Base-by-base conservation (phyloP, 2,329 filamentous ascomycete genomes). In the Aspergillus tubingensis region DNA sequence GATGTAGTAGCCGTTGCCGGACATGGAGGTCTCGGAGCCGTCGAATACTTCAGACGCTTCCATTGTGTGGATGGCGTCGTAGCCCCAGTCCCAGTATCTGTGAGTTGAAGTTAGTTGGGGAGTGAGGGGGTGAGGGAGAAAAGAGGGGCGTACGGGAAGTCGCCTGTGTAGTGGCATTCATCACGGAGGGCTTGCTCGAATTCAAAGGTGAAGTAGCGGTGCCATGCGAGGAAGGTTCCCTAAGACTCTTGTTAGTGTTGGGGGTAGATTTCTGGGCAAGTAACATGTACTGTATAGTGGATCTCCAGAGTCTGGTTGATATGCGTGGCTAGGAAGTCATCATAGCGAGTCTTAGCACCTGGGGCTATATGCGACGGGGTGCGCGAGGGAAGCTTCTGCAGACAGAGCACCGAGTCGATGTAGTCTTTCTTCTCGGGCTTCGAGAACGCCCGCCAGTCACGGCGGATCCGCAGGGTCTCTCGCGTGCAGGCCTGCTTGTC, bases 311-410 rank as follows among this genome's bases (percentile, higher is more conserved):
- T 82, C 62, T 80, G 75, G 57, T 82, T 79, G 58, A 85, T 77
- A 61, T 85, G 83, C 0, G 76, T 74, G 5, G 77, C 81, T 5
- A 82, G 73, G 44, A 80, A 85, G 59, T 85, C 83, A 65, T 85
- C 83, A 59, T 79, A 83, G n/a, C 58, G 81, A 61, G 51, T 53
- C 27, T 21, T 21, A n/a, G 39, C 25, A 13, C 47, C 56, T 4
- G 48, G n/a, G 13, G 36, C 56, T 5, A 47, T 19, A 25, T 47
- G n/a, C 8, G 39, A 32, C 21, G 47, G 47, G 4, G 38, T 19
- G 25, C 17, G 25, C 10, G n/a, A 17, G 1, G 30, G 41, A 27
- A 57, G 54, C 41, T 57, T 8, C 54, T 49, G 44, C 19, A 38
- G 54, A 19, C 44, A 48, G 11, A 57, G 54, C 19, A 48, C 17